phyloP scores from a whole-genome alignment of 2,329 filamentous ascomycete genomes.

The Pseudogymnoascus sp. region DNA sequence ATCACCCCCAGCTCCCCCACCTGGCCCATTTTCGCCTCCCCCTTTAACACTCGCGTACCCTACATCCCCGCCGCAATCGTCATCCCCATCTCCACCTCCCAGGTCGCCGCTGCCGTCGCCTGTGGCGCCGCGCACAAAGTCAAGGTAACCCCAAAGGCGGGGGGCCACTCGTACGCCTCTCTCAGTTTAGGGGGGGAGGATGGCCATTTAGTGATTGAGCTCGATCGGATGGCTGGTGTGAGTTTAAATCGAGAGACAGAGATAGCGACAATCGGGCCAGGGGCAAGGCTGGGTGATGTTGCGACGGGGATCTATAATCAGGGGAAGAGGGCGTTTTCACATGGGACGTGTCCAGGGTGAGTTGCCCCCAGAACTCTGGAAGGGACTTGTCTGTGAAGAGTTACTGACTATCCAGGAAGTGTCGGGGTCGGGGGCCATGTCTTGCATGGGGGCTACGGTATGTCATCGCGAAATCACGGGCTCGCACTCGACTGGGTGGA shows the following conservation, averaged over 20 bases:
- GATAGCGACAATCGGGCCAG: conserved; percentile 30
- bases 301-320: conserved; percentile 30
- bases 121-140: conserved; percentile 34
- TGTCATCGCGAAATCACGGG: conserved; percentile 39
- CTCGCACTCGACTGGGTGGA: conserved; percentile 41
- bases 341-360: conserved; percentile 35
- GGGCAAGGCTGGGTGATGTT: conserved; percentile 36
- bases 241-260: conserved; percentile 19
- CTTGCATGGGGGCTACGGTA: conserved; percentile 38
- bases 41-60: background rate
- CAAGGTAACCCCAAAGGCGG: conserved; percentile 39
- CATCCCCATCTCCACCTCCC: conserved; percentile 21
- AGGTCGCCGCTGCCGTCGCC: conserved; percentile 34
- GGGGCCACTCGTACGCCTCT: conserved; percentile 44
- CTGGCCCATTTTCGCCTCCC: background rate
- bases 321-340: conserved; percentile 31
- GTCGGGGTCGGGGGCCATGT: conserved; percentile 40
- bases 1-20: background rate
- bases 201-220: conserved; percentile 32
- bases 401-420: background rate
- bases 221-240: conserved; percentile 33
- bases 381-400: background rate
- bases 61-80: conserved; percentile 11
- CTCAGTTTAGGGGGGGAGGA: conserved; percentile 36
- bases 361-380: background rate